These are phyloP conservation scores for Calocybe gangraenosa DNA, from an alignment of 768 basidiomycete genomes.

Conservation along the genomic window DNA sequence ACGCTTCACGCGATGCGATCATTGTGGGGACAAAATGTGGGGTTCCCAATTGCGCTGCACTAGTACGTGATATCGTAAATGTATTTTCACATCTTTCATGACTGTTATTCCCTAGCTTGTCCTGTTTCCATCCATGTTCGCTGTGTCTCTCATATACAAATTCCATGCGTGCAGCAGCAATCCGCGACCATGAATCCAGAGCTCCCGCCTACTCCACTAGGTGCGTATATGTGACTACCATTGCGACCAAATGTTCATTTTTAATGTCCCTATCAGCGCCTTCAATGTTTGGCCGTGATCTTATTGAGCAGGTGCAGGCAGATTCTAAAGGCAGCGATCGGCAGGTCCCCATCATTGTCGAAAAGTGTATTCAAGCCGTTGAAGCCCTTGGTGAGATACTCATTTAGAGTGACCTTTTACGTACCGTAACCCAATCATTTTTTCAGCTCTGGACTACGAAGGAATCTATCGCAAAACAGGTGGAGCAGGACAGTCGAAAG, in stretches of 20 bases:
- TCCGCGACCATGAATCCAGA: conserved; percentile 27
- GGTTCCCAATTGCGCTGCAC: conserved; percentile 91
- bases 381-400: conserved; percentile 67
- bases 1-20: conserved; percentile 88
- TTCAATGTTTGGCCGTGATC: conserved; percentile 90
- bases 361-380: conserved; percentile 94
- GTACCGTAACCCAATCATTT: neutral
- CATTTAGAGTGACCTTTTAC: neutral
- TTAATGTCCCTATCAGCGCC: conserved; percentile 47
- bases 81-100: conserved; percentile 1
- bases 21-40: conserved; percentile 99
- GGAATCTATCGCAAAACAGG: conserved; percentile 99
- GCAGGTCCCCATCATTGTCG: conserved; percentile 81
- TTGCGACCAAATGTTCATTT: no score
- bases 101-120: conserved; percentile 52
- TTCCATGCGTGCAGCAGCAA: conserved; percentile 62
- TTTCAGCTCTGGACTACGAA: conserved; percentile 88
- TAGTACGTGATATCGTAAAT: conserved; percentile 44
- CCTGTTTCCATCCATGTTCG: conserved; percentile 84
- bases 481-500: conserved; percentile 86
- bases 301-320: conserved; percentile 75
- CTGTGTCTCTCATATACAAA: conserved; percentile 66
- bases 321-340: conserved; percentile 60
- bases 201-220: conserved; percentile 25
- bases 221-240: conserved; percentile 27